Evolutionary conservation across 2,329 filamentous ascomycete genomes (phyloP).

Genomic region (Microsporum ferrugineum): DNA sequence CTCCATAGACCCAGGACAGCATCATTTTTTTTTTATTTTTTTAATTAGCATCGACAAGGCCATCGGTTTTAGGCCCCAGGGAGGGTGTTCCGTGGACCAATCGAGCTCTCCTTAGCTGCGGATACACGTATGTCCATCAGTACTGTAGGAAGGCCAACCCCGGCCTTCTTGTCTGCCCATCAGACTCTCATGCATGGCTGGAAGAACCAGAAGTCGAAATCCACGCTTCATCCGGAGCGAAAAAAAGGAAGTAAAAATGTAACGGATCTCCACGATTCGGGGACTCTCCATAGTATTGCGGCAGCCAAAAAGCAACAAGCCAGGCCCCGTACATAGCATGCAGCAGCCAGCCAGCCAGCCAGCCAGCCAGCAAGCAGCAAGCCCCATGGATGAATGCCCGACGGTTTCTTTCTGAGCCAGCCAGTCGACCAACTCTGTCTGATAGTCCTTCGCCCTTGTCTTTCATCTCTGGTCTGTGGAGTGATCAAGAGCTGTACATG

Average conservation of each 20-base stretch:
- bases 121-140: neutral
- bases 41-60: neutral
- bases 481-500: neutral
- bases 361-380: neutral
- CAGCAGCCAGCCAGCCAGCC: neutral
- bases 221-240: neutral
- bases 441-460: neutral
- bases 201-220: slow-evolving; percentile 25
- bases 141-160: neutral
- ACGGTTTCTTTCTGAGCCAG: neutral
- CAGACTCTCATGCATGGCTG: slow-evolving; percentile 1
- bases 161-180: neutral
- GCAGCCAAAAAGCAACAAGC: too few relatives aligned
- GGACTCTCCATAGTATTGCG: too few relatives aligned
- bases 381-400: neutral
- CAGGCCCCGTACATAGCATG: too few relatives aligned
- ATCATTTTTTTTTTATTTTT: neutral
- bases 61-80: neutral
- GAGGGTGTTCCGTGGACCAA: neutral
- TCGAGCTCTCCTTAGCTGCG: neutral
- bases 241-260: neutral
- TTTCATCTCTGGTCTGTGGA: neutral
- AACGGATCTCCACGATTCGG: neutral
- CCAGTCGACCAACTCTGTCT: neutral
- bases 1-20: neutral